These are phyloP conservation scores for Neurospora sp. DNA, from an alignment of 495 filamentous ascomycete species.

Conservation along the genomic window DNA sequence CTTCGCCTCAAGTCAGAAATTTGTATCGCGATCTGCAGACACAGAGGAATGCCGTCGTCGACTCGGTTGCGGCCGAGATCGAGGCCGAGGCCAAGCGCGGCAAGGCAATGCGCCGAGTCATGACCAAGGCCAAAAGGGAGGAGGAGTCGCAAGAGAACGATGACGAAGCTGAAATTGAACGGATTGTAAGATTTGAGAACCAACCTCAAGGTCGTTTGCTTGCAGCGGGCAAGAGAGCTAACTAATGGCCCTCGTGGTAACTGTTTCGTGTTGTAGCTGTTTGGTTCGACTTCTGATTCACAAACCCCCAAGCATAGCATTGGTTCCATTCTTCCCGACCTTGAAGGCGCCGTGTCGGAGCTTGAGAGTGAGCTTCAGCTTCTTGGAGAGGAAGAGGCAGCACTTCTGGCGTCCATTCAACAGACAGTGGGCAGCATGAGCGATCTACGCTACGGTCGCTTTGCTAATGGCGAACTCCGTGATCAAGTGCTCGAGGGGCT, in stretches of 20 bases:
- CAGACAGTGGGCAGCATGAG: constrained; percentile 61
- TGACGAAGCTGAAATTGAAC: constrained; percentile 60
- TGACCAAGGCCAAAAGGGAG: constrained; percentile 44
- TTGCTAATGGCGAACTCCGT: constrained; percentile 48
- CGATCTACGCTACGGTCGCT: constrained; percentile 72
- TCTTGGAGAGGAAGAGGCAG: constrained; percentile 53
- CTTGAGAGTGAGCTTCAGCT: constrained; percentile 55
- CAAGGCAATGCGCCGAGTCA: constrained; percentile 49
- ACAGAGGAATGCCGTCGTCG: constrained; percentile 56
- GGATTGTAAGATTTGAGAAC: constrained; percentile 41
- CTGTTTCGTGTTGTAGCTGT: constrained; percentile 36
- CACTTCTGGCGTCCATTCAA: constrained; percentile 49
- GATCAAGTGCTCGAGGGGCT: constrained; percentile 56
- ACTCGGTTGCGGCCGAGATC: constrained; percentile 58
- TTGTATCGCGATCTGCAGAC: constrained; percentile 75
- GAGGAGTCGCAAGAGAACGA: constrained; percentile 46
- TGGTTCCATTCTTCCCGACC: constrained; percentile 51
- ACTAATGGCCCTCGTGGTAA: background rate
- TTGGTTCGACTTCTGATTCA: constrained; percentile 43
- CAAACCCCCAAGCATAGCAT: constrained; percentile 45
- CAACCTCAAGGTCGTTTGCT: background rate
- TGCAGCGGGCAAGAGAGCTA: background rate
- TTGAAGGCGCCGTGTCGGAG: constrained; percentile 54
- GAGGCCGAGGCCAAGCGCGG: constrained; percentile 54
- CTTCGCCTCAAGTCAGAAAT: constrained; percentile 58